Evolutionary conservation across 1,284 basidiomycete species (phyloP), one percentile per base, ranked within the genome.

Genomic region (Fomitopsis schrenkii): DNA sequence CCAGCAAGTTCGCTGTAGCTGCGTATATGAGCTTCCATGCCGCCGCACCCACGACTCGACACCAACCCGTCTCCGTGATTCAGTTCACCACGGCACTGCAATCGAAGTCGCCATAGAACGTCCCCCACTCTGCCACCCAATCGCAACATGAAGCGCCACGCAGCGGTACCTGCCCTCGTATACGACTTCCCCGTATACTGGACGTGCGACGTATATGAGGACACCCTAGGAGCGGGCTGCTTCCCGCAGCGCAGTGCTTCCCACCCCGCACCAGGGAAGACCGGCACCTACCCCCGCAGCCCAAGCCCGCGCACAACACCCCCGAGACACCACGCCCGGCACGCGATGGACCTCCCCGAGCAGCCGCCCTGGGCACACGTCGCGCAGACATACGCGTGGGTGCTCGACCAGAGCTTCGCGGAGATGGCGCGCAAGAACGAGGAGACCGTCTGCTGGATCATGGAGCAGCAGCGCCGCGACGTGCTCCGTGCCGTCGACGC

Each of bases 391-490:
- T 83, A 80, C 65, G 74, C 81, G 10, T 86, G 86, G 83, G 79
- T 81, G 17, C 76, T 79, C 57, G 81, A 87, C 63, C 81, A 85
- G 68, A 80, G 84, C 64, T 70, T 70, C 48, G 74, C 74, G 58
- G 76, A 76, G 50, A 75, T 79, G 60, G 75, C 74, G 52, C 76
- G 76, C 62, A 75, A 77, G 65, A 79, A 75, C 66, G 75, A 78
- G 67, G 82, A 79, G 64, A 85, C 83, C 35, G 83, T 86, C 59
- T 77, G 80, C 59, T 88, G 88, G 86, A 82, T 87, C 55, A 71
- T 79, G 53, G 79, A 84, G 65, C 73, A 75, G 63, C 85, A 84
- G 71, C 70, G 63, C 66, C 71, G 66, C 69, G 72, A 67, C 65
- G 38, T 68, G 62, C 62, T 62, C 60, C 70, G 70, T 57, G 62